Evolutionary conservation across 73 alveolate species (phyloP), one percentile per base, ranked within the genome.

Genomic region (Symbiodinium pilosum): DNA sequence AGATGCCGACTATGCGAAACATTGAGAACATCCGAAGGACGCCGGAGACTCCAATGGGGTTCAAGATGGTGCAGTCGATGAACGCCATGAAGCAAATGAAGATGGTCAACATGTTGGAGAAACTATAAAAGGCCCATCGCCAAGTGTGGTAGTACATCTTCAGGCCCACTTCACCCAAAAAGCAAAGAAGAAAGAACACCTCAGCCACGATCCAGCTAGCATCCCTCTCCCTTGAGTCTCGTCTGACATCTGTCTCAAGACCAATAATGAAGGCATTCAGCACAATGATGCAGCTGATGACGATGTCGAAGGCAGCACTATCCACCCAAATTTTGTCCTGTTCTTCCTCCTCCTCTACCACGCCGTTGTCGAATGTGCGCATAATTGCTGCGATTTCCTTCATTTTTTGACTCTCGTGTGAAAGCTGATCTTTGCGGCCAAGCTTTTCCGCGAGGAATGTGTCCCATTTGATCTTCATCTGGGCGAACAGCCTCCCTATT

Each of bases 141-240:
- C 97, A 91, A 20, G 97, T 91, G 88, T 91, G 97, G 97, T 91
- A 91, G 89, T 91, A 91, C 97, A 91, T 91, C 97, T 91, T 91
- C 54, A 91, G 51, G 26, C 97, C 97, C 1, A 91, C 97, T 52
- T 91, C 97, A 30, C 97, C 88, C 97, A 91, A 91, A 41, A 91
- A 91, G 83, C 97, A 91, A 52, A 91, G 77, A 4, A 91, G 77
- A 38, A 91, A 91, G 97, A 91, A 91, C 43, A 91, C 97, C 40
- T 91, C 97, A 4, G 97, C 97, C 52, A 91, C 97, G n/a, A 91
- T 43, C 97, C 97, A 91, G 51, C 97, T 86, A 12, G 97, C 97
- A 71, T 68, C 97, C 43, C 97, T 83, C 39, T 91, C 88, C 28
- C 77, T 51, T 0, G 97, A 91, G 20, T 85, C 97, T 28, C 97